These are phyloP conservation scores for Paramecium tetraurelia DNA, from an alignment of 73 alveolate species.

Conservation along the genomic window DNA sequence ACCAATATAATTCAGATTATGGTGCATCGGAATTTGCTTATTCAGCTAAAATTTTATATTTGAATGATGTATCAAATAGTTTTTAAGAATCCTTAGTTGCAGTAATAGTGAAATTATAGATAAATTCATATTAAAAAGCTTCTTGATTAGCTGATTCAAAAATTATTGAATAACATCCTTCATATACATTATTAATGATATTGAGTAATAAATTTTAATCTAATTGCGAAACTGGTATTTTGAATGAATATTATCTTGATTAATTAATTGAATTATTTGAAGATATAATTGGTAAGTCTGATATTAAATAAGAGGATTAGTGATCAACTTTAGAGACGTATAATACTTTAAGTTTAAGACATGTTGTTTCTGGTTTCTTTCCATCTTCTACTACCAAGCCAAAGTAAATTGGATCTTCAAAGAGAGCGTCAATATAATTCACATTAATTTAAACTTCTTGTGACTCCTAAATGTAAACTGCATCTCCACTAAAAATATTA, in stretches of 20 bases:
- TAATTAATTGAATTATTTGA: neutral
- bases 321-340: neutral
- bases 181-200: neutral
- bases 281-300: neutral
- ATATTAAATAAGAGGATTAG: neutral
- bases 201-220: neutral
- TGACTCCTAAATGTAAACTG: neutral
- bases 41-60: too few species aligned
- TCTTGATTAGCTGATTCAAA: neutral
- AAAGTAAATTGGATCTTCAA: neutral
- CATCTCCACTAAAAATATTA: neutral
- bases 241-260: neutral
- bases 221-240: neutral
- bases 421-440: neutral
- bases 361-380: neutral
- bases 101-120: neutral
- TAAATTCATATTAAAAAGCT: neutral
- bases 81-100: too few species aligned
- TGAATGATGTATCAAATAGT: neutral
- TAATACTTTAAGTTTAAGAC: neutral
- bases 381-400: neutral
- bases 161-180: neutral
- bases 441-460: neutral
- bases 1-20: neutral
- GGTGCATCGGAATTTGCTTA: too few species aligned